Evolutionary conservation across 306 rosid genomes (phyloP).

Genomic region (Pterocarpus santalinus): DNA sequence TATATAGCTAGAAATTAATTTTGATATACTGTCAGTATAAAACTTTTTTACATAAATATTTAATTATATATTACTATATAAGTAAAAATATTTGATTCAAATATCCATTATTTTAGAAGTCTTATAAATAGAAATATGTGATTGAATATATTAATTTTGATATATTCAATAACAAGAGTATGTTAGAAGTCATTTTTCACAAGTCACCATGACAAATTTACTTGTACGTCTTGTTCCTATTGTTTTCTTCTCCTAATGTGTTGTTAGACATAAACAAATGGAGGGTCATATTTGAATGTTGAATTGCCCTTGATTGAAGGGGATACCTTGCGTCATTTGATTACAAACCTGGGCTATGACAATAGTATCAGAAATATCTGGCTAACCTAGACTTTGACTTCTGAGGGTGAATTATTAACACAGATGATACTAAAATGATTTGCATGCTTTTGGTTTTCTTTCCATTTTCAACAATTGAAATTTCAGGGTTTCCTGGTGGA

Average conservation of each 20-base stretch:
- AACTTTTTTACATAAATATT: no score
- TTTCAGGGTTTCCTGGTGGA: not conserved
- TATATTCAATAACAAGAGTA: not conserved
- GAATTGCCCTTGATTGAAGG: constrained; percentile 54
- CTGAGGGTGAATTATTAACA: constrained; percentile 4
- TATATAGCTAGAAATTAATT: no score
- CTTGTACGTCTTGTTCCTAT: not conserved
- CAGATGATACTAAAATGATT: not conserved
- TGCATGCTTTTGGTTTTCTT: not conserved
- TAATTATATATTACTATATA: no score
- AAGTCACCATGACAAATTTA: constrained; percentile 41
- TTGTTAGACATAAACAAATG: constrained; percentile 41
- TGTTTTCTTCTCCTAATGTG: constrained; percentile 22
- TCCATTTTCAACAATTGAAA: constrained; percentile 36
- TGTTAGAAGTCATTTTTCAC: constrained; percentile 25
- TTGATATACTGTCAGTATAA: no score
- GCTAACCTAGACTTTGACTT: constrained; percentile 51
- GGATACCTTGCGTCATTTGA: constrained; percentile 45
- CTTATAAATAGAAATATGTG: no score
- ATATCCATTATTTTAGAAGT: no score
- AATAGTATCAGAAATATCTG: constrained; percentile 34
- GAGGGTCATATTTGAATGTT: constrained; percentile 36
- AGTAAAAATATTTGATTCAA: no score
- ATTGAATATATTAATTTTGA: not conserved
- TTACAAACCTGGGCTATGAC: constrained; percentile 17